Percentiles rank a stretch among this genome's conserved stretches.
phyloP scores from a whole-genome alignment of 2,329 filamentous ascomycete genomes.

The Rutstroemia sp. region DNA sequence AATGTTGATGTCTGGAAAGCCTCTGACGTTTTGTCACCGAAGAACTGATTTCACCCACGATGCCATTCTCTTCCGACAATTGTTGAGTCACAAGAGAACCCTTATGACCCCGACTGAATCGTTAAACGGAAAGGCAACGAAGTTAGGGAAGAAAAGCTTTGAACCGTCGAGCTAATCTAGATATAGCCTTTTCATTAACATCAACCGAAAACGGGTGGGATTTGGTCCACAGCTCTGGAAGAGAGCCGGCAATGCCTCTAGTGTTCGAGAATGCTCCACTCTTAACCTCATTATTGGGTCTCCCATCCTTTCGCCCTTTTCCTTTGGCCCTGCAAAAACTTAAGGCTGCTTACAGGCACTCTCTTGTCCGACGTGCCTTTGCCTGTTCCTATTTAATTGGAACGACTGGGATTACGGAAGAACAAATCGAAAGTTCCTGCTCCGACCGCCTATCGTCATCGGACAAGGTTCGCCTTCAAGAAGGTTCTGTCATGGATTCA shows the following conservation, averaged over 20 bases:
- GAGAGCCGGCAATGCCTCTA: neutral
- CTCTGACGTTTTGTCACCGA: too few species aligned
- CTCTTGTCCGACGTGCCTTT: neutral
- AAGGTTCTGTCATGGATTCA: too few species aligned
- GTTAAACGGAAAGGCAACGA: neutral
- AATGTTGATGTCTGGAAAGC: too few species aligned
- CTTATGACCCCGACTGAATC: neutral
- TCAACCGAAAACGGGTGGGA: neutral
- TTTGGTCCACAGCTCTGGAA: neutral
- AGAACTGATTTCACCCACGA: neutral
- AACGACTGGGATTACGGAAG: slow-evolving; percentile 7
- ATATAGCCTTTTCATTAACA: neutral
- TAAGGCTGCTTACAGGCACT: neutral
- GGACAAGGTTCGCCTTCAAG: neutral
- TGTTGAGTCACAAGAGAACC: neutral
- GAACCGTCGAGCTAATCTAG: neutral
- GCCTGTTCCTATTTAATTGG: neutral
- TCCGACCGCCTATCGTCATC: neutral
- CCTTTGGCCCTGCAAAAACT: neutral
- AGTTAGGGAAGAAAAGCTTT: neutral
- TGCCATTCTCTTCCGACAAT: neutral
- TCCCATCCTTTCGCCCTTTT: neutral
- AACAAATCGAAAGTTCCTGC: slow-evolving; percentile 3
- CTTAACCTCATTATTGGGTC: neutral
- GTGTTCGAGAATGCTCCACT: neutral